Base-by-base conservation (phyloP, 2,329 filamentous ascomycete species). In the Drechslerella dactyloides region DNA sequence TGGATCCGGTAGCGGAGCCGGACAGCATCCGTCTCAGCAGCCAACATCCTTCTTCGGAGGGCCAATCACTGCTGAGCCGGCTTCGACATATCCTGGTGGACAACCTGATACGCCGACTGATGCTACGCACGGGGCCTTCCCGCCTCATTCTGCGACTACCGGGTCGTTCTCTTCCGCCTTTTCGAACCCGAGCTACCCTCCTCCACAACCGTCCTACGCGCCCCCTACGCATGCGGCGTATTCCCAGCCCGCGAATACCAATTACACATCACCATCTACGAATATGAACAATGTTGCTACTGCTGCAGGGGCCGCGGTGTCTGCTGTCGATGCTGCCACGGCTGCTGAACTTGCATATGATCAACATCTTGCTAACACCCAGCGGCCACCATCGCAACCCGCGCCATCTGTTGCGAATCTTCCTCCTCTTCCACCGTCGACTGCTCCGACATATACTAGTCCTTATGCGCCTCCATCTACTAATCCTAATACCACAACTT, bases 271-370 rank as follows among this genome's bases (percentile, higher is more conserved):
- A n/a, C 42, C 50, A 40, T 44, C 40, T n/a, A 17, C 58, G 3
- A 55, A n/a, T 44, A 24, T 21, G 27, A 24, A 2, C 13, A 35
- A 21, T 24, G 52, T 37, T 24, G 50, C 48, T 17, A 35, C 35
- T 19, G 42, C 58, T 33, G 51, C 52, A 37, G 60, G 55, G 30
- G 42, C 68, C 13, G 37, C n/a, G 5, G 54, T 61, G 37, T 59
- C 68, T 30, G 60, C 54, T 42, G 53, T 65, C 30, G 68, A 64
- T 46, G 68, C 59, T 6, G 68, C 59, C 24, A 72, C 68, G n/a
- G 60, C 61, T 48, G 59, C 60, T 7, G 68, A 69, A 35, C 56
- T 69, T 52, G 65, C 65, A 35, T 69, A 69, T 27, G 68, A 72
- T 7, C 68, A 72, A 15, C 56, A 58, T 19, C 68, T 72, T 30